A percentile compares a stretch with the other conserved stretches of the same genome.
Conservation (phyloP, 1,139 yeast species). For the Geotrichum fermentans region DNA sequence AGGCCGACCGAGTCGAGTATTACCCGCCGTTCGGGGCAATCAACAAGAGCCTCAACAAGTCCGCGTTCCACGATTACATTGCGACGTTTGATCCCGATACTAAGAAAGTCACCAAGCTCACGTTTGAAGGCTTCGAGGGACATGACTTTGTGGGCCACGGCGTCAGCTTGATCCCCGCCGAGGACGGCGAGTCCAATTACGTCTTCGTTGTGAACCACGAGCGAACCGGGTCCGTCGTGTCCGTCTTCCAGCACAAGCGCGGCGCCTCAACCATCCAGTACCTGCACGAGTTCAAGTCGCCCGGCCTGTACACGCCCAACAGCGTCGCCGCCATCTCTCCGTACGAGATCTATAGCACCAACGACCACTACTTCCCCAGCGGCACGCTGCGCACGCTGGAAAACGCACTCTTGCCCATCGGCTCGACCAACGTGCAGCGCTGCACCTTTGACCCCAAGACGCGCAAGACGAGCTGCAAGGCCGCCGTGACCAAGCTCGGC, state of each 20-base stretch:
- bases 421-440: conserved; percentile 18
- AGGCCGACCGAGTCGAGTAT: neutral
- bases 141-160: conserved; percentile 24
- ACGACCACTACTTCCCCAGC: conserved; percentile 21
- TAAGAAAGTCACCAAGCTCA: conserved; percentile 5
- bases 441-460: conserved; percentile 12
- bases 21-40: conserved; percentile 6
- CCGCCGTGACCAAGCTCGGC: conserved; percentile 14
- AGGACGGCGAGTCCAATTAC: conserved; percentile 14
- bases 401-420: conserved; percentile 15
- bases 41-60: neutral
- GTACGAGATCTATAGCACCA: conserved; percentile 21
- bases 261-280: conserved; percentile 18
- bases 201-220: conserved; percentile 24
- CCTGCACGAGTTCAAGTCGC: conserved; percentile 18
- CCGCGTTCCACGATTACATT: conserved; percentile 16
- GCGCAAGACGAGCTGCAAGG: conserved; percentile 15
- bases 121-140: conserved; percentile 12
- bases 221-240: conserved; percentile 21
- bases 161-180: conserved; percentile 11
- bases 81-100: conserved; percentile 13
- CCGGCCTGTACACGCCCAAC: conserved; percentile 22
- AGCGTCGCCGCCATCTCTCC: conserved; percentile 21
- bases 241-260: conserved; percentile 22
- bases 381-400: conserved; percentile 15